Evolutionary conservation across 306 rosid species (phyloP).

Genomic region (Trifolium pratense): DNA sequence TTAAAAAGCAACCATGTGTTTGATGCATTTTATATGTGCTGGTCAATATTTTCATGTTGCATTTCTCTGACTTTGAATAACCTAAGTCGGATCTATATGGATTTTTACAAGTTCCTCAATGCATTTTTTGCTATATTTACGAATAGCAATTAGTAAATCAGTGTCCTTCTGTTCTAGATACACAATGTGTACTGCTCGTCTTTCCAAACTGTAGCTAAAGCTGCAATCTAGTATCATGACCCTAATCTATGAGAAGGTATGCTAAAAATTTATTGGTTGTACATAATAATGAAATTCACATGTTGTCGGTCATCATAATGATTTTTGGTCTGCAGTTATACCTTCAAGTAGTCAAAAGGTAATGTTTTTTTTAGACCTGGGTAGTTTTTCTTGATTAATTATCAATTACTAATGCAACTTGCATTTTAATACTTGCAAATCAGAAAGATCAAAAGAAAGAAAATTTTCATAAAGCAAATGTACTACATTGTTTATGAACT

Average conservation of each 20-base stretch:
- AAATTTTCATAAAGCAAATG: no score
- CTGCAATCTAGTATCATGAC: conserved; percentile 90
- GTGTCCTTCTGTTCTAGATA: conserved; percentile 64
- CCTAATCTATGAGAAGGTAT: conserved; percentile 80
- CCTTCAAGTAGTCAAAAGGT: no score
- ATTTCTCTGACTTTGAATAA: conserved; percentile 16
- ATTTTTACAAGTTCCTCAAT: conserved; percentile 13
- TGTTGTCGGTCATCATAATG: no score
- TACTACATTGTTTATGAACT: no score
- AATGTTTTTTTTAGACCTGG: no score
- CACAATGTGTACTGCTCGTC: conserved; percentile 82
- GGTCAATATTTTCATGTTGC: conserved; percentile 15
- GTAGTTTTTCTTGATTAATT: no score
- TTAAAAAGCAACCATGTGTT: conserved; percentile 5
- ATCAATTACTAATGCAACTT: no score
- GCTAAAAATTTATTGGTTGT: neutral
- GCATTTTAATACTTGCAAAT: no score
- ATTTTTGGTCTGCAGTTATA: no score
- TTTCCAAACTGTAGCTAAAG: conserved; percentile 84
- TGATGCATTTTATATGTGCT: conserved; percentile 25
- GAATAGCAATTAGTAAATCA: conserved; percentile 35
- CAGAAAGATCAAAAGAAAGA: no score
- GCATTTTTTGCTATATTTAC: conserved; percentile 14
- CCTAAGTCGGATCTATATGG: conserved; percentile 5
- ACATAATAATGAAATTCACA: conserved; percentile 11